Evolutionary conservation across 163 green algal genomes (phyloP), one percentile per base, ranked within the genome.

Genomic region (Scenedesmus sp.): DNA sequence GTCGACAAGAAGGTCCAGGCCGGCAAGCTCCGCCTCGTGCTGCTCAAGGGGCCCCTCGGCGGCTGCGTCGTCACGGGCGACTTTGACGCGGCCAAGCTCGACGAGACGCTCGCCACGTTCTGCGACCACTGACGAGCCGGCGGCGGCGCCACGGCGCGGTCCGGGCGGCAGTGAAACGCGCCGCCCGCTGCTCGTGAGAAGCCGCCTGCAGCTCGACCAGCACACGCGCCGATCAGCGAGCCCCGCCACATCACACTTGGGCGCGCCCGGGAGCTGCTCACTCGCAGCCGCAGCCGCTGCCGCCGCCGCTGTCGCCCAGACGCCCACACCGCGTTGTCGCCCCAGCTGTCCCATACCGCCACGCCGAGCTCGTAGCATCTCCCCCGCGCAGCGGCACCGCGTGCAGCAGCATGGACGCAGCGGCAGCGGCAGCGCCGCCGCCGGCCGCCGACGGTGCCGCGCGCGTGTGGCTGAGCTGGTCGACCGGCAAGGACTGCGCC

Each of bases 1-100:
- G 91, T 99, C 11, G 97, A 99, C 87, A 99, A 99, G 85, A 99
- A 99, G 89, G 85, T 90, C 22, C 80, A 86, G 50, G 83, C 88
- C 2, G 92, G 96, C 39, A 93, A 95, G 83, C 87, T 99, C 63
- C 83, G 95, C 13, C 87, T 99, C 0, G 94, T 99, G 36, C 86
- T 99, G 78, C 85, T 99, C 28, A 96, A 94, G 80, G 97, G 97
- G 1, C 80, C 89, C 11, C 88, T 99, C 22, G 95, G 97, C 26
- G 84, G 78, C 51, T 99, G 96, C 81, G 91, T 98, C 3, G 91
- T 99, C 20, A 99, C 97, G 1, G 91, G 87, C 1, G 94, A 99
- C 63, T 99, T 98, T 86, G 92, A 97, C 45, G 33, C 81, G 0
- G 74, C 62, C 18, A 90, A 88, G 64, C 86, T 99, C 15, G 84